Percentiles rank a stretch among this genome's conserved stretches.
Conservation (phyloP, 345 rosid species). For the Murraya paniculata region DNA sequence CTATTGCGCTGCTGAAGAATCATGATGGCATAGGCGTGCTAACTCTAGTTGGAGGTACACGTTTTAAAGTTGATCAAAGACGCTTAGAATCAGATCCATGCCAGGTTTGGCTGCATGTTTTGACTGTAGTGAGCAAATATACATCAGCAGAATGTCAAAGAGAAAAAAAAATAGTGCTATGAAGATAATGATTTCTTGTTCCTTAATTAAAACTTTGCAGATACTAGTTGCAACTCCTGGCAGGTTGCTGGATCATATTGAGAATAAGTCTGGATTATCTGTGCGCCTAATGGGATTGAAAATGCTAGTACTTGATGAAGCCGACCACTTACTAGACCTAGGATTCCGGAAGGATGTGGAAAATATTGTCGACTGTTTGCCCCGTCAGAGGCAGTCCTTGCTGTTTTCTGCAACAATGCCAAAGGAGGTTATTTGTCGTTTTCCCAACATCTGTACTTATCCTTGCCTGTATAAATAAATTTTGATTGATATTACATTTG, state of each 20-base stretch:
- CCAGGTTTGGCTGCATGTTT: constrained; percentile 53
- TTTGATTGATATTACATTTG: background rate
- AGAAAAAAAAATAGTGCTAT: background rate
- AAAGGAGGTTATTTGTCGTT: constrained; percentile 60
- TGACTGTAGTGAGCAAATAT: background rate
- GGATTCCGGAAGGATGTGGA: constrained; percentile 95
- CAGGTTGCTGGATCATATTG: constrained; percentile 87
- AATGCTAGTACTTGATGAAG: constrained; percentile 93
- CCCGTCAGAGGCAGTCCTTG: constrained; percentile 80
- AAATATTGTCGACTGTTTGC: constrained; percentile 83
- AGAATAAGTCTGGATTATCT: constrained; percentile 77
- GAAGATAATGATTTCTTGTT: constrained; percentile 5
- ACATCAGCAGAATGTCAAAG: background rate
- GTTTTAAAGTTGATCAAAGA: constrained; percentile 89
- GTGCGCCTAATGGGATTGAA: constrained; percentile 81
- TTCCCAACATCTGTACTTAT: constrained; percentile 8
- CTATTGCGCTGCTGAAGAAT: constrained; percentile 74
- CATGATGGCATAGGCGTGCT: constrained; percentile 82
- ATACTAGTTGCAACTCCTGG: constrained; percentile 97
- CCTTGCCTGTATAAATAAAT: constrained; percentile 6
- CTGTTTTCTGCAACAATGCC: constrained; percentile 91
- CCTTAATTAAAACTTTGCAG: constrained; percentile 32
- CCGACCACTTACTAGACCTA: constrained; percentile 90
- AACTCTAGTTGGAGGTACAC: constrained; percentile 89
- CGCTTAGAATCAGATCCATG: constrained; percentile 80